Evolutionary conservation across 768 basidiomycete genomes (phyloP).

Genomic region (Leccinum truebloodii): DNA sequence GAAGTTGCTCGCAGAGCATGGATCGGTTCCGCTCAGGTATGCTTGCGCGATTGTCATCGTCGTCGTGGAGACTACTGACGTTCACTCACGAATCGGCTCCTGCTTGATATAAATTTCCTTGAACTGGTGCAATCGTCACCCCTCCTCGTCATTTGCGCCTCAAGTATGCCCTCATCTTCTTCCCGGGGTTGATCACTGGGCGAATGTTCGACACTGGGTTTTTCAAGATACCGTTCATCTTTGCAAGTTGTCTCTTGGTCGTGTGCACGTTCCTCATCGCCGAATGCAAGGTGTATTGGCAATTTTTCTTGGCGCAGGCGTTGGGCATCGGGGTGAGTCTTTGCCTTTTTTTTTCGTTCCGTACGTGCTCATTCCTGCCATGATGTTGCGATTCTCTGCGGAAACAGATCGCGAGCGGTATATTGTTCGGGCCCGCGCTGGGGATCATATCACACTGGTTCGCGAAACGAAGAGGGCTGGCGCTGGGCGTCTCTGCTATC

Average conservation of each 20-base stretch:
- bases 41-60: background rate
- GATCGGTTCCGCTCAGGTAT: slow-evolving; percentile 77
- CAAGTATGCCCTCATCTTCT: slow-evolving; percentile 63
- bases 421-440: slow-evolving; percentile 62
- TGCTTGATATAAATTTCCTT: background rate
- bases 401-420: slow-evolving; percentile 44
- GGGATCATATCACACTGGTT: slow-evolving; percentile 76
- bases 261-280: slow-evolving; percentile 63
- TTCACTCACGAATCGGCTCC: background rate
- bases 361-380: background rate
- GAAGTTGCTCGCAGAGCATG: slow-evolving; percentile 54
- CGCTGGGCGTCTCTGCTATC: slow-evolving; percentile 60
- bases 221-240: slow-evolving; percentile 50
- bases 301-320: slow-evolving; percentile 76
- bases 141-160: background rate
- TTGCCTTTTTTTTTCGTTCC: no score
- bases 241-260: slow-evolving; percentile 52
- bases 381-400: background rate
- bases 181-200: slow-evolving; percentile 63
- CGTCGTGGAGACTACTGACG: background rate
- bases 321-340: slow-evolving; percentile 59
- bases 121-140: background rate
- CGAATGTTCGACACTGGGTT: slow-evolving; percentile 75
- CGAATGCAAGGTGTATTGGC: slow-evolving; percentile 75
- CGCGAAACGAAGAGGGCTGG: slow-evolving; percentile 53